Evolutionary conservation across 495 filamentous ascomycete species (phyloP).

Genomic region (Hypomontagnella submonticulosa): DNA sequence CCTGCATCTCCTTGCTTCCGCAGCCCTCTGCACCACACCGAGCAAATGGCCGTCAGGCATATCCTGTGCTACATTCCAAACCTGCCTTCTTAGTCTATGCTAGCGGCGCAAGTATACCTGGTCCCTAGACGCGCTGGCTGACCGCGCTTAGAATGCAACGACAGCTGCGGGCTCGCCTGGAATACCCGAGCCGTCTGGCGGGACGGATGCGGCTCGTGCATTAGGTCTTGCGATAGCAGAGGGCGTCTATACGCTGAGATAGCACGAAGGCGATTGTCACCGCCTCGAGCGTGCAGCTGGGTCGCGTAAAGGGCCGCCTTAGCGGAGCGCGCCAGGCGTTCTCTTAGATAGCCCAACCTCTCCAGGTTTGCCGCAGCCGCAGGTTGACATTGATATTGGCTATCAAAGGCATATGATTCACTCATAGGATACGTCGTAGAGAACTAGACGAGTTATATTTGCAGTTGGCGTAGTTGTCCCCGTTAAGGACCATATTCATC

Average conservation of each 20-base stretch:
- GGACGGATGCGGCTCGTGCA: conserved; percentile 6
- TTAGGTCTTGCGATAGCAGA: neutral
- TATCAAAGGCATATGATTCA: conserved; percentile 18
- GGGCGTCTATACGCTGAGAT: conserved; percentile 1
- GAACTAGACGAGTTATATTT: no score
- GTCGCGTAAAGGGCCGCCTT: conserved; percentile 30
- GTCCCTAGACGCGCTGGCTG: neutral
- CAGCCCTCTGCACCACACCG: neutral
- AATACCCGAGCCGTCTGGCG: neutral
- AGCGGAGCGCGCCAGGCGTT: conserved; percentile 18
- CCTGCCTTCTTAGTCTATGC: neutral
- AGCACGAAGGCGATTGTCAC: conserved; percentile 6
- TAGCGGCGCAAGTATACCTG: conserved; percentile 18
- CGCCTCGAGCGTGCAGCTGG: conserved; percentile 20
- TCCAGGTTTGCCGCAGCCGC: neutral
- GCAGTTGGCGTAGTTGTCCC: no score
- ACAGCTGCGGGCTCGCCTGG: neutral
- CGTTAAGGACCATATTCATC: no score
- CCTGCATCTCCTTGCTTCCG: neutral
- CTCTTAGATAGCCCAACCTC: neutral
- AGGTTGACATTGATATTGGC: neutral
- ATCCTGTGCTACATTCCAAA: conserved; percentile 3
- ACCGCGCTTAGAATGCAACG: conserved; percentile 24
- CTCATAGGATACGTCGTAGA: neutral
- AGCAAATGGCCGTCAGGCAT: neutral